Percentiles rank a stretch among this genome's conserved stretches.
These are phyloP conservation scores for Globisporangium spinosum DNA, from an alignment of 352 stramenopile species.

Conservation along the genomic window DNA sequence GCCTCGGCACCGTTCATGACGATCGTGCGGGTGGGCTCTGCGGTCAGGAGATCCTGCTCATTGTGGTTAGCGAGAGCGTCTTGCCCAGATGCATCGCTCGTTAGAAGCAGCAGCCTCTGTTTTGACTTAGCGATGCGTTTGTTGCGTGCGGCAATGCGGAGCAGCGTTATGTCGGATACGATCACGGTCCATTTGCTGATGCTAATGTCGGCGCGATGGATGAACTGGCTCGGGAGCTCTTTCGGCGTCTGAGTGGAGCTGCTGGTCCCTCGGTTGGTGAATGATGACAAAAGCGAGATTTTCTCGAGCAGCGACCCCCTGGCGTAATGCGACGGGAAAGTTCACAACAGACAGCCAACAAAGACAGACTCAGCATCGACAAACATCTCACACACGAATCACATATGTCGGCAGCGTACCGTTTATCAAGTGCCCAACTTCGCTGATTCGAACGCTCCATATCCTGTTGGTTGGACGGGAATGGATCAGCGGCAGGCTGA, in stretches of 20 bases:
- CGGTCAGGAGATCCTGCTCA: not conserved
- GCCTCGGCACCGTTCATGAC: conserved; percentile 59
- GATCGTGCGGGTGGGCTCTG: conserved; percentile 37
- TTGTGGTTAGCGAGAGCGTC: not conserved
- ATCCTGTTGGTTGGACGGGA: conserved; percentile 34
- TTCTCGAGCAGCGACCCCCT: conserved; percentile 12
- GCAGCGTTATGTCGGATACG: conserved; percentile 58
- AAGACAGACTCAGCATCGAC: not conserved
- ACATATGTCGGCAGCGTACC: not conserved
- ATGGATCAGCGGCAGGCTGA: not conserved
- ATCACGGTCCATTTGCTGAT: conserved; percentile 68
- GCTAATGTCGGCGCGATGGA: conserved; percentile 47
- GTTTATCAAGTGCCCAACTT: not conserved
- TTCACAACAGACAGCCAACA: not conserved
- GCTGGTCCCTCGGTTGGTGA: not conserved
- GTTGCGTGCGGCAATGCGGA: conserved; percentile 62
- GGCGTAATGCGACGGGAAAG: not conserved
- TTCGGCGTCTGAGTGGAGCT: conserved; percentile 8
- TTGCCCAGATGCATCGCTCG: not conserved
- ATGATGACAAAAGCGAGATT: conserved; percentile 16
- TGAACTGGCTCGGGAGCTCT: conserved; percentile 64
- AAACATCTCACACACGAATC: not conserved
- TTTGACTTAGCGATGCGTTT: conserved; percentile 32
- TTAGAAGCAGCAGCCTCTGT: conserved; percentile 21
- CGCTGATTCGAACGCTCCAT: not conserved